Evolutionary conservation across 805 yeast genomes (phyloP), one percentile per base, ranked within the genome.

Genomic region (Wickerhamomyces kurtzmanii): DNA sequence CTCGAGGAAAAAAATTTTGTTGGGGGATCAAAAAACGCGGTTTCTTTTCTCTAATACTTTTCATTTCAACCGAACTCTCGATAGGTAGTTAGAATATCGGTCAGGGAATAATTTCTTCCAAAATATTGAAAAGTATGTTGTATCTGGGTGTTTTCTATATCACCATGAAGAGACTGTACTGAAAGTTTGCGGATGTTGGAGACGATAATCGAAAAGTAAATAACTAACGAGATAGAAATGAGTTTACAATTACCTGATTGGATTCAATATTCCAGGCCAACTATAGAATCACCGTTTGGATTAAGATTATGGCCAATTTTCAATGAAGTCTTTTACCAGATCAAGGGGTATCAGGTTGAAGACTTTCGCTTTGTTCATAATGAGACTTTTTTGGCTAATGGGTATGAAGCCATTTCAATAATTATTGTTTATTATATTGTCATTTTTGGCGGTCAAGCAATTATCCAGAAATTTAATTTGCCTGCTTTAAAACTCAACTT

Each of bases 371-470:
- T 82, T 49, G 56, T 70, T 27, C 69, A 74, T 43, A 73, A 75
- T 45, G 49, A 70, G 37, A 71, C 87, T 1, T 79, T 83, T 31
- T 52, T 85, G 44, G 81, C 81, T 30, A 73, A 74, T 39, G 68
- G 75, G 27, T 60, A 57, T 32, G 75, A 71, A 32, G 87, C 78
- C 9, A 47, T 66, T 20, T 51, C 54, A 8, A 73, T 71, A 30
- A 79, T 86, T 39, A 59, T 65, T 17, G 47, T 68, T n/a, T 87
- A 87, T 63, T 87, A 89, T 50, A 51, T 73, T 24, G 68, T 82
- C 26, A 80, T 87, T 36, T 85, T 86, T 50, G 93, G 96, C 36
- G 96, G 96, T 31, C 77, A 86, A 47, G 62, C 57, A 30, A 42
- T 82, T 24, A 62, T 81, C 55, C 59, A 61, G 34, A 57, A 54